These are phyloP conservation scores for Mortierella sp. DNA, from an alignment of 371 early-diverging fungal species.

Conservation along the genomic window DNA sequence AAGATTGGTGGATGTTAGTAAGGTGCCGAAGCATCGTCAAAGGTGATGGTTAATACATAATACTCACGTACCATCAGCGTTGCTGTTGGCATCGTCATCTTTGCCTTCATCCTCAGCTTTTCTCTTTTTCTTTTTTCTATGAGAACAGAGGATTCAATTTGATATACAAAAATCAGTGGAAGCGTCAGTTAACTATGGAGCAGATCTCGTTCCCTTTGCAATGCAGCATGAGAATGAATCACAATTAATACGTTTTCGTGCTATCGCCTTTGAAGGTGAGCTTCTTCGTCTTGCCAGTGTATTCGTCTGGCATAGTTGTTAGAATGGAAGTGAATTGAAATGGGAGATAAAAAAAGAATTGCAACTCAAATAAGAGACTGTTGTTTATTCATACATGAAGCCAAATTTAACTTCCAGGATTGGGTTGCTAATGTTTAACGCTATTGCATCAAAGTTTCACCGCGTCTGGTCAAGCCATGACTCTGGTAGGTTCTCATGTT, in stretches of 20 bases:
- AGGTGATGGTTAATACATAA: background rate
- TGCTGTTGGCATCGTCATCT: conserved; percentile 39
- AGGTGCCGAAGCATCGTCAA: background rate
- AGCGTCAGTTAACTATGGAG: background rate
- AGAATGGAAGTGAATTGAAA: no score
- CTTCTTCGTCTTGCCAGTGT: conserved; percentile 60
- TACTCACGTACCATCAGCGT: conserved; percentile 56
- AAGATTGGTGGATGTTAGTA: background rate
- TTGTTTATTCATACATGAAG: background rate
- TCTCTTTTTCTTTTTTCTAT: conserved; percentile 72
- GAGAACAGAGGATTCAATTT: background rate
- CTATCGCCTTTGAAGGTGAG: conserved; percentile 73
- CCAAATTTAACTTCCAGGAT: background rate
- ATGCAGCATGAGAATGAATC: background rate
- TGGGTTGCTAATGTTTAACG: conserved; percentile 16
- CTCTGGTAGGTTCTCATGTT: conserved; percentile 17
- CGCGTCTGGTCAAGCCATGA: conserved; percentile 15
- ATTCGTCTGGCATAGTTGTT: conserved; percentile 49
- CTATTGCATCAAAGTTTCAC: conserved; percentile 17
- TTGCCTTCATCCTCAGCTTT: conserved; percentile 61
- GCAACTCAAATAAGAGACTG: background rate
- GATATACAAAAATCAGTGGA: background rate
- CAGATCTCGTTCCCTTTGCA: background rate
- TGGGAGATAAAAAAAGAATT: background rate
- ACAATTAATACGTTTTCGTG: conserved; percentile 16